A percentile compares a stretch with the other conserved stretches of the same genome.
These are phyloP conservation scores for Sporisorium reilianum DNA, from an alignment of 1,284 basidiomycete species.

Conservation along the genomic window DNA sequence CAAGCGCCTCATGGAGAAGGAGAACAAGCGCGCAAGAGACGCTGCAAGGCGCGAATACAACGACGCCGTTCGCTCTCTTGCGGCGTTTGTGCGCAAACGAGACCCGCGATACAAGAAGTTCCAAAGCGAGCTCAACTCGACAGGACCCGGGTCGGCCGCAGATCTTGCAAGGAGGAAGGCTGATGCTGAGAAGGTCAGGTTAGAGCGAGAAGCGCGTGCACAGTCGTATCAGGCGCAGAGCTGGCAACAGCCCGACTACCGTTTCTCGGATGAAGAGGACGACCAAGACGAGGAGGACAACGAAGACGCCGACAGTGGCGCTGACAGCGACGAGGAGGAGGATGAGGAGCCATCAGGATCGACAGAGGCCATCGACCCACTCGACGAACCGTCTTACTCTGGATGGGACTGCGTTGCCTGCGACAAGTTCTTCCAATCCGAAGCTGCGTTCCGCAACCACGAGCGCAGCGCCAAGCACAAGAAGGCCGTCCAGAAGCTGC, in stretches of 20 bases:
- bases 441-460: conserved; percentile 95
- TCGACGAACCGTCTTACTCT: conserved; percentile 35
- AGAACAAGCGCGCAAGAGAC: conserved; percentile 91
- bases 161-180: conserved; percentile 74
- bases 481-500: conserved; percentile 74
- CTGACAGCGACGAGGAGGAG: conserved; percentile 33
- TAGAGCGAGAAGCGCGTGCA: conserved; percentile 73
- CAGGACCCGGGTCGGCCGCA: conserved; percentile 70
- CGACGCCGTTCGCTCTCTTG: conserved; percentile 81
- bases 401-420: conserved; percentile 95
- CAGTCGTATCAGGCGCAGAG: conserved; percentile 73
- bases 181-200: conserved; percentile 54
- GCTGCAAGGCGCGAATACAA: conserved; percentile 91
- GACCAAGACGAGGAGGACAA: conserved; percentile 18
- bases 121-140: conserved; percentile 76
- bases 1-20: conserved; percentile 88
- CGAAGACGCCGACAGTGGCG: conserved; percentile 10
- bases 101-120: conserved; percentile 87
- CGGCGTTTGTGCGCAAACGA: conserved; percentile 88
- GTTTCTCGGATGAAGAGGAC: conserved; percentile 54
- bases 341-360: conserved; percentile 11
- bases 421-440: conserved; percentile 87
- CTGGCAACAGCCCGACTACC: conserved; percentile 59
- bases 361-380: conserved; percentile 10
- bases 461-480: conserved; percentile 95